Base-by-base conservation (phyloP, 768 basidiomycete genomes). In the Suillus discolor region DNA sequence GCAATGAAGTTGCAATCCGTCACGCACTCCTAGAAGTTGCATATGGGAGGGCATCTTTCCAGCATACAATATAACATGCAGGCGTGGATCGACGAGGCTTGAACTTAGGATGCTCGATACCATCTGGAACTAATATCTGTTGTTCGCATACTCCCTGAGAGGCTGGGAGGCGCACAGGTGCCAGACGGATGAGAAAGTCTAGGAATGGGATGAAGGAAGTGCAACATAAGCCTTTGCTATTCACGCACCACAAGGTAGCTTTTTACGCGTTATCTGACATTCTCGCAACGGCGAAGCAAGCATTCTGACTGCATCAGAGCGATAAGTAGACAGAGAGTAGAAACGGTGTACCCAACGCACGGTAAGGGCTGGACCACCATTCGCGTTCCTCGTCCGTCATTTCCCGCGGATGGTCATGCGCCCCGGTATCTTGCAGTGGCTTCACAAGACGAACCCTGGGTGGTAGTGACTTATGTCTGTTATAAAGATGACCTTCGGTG, bases 281-380 rank as follows among this genome's bases (percentile, higher is more conserved):
- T 72, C 75, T 13, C 92, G 84, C 57, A 92, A 57, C 3, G 91
- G 90, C 34, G 84, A 84, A 6, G 86, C 79, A 6, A 93, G 73
- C 88, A 94, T 92, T 62, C 91, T 84, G 13, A 93, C 91, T 91
- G 69, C 16, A 44, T 55, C 18, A 60, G 55, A 44, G 68, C 25
- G 57, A 49, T 63, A 57, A 61, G 34, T 51, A 20, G 41, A 34
- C 47, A 45, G 13, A 13, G 42, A 31, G 42, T n/a, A 31, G 55
- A 61, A 36, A 62, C 34, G 53, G 63, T 60, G 41, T 3, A 60
- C 18, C 59, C 3, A 45, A 79, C 78, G 67, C 78, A 93, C 92
- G 80, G 75, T 93, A 94, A 63, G 92, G 91, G 72, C 86, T 91
- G 13, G 90, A 83, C 86, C 85, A 89, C 86, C 88, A 91, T 34